Evolutionary conservation across 2,329 filamentous ascomycete genomes (phyloP), one percentile per base, ranked within the genome.

Genomic region (Fusarium sp.): DNA sequence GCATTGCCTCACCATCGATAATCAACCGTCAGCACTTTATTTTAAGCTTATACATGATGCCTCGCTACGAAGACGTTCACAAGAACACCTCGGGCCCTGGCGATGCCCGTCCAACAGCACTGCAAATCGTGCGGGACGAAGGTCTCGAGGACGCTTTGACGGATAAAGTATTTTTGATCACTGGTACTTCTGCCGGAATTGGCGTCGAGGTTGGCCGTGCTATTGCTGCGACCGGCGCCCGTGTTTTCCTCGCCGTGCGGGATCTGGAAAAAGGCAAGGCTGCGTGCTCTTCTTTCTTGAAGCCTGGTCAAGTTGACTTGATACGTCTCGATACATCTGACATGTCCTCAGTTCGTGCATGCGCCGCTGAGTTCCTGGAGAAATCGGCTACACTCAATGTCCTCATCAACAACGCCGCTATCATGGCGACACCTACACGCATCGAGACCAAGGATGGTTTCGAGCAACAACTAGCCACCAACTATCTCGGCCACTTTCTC

Each of bases 191-290:
- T 11, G 80, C 83, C 8, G 85, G 85, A 2, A 79, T 87, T 35
- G 85, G 84, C 13, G 75, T 84, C 26, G 84, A 86, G 64, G 85
- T 84, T 5, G 82, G 79, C 8, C 80, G 81, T 24, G 85, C 85
- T 9, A 79, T 88, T 11, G 75, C 81, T 28, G 74, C 82, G 6
- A 85, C 87, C 6, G 75, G 78, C 17, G 70, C 73, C 9, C 75
- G 45, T 4, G 45, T 78, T 11, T 77, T 69, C 17, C 57, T 76
- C 11, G 69, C 72, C 1, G 75, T 66, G 12, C 72, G 77, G 0
- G 56, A 71, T 35, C 45, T 77, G 2, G 50, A 54, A 17, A 77
- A 77, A 55, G 75, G 65, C 20, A 47, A 62, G 30, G 41, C 39
- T 8, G 66, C 72, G 0, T 55, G 54, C 26, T 56, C 28, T 15